Evolutionary conservation across 2,329 filamentous ascomycete genomes (phyloP).

Genomic region (Coniella vitis): DNA sequence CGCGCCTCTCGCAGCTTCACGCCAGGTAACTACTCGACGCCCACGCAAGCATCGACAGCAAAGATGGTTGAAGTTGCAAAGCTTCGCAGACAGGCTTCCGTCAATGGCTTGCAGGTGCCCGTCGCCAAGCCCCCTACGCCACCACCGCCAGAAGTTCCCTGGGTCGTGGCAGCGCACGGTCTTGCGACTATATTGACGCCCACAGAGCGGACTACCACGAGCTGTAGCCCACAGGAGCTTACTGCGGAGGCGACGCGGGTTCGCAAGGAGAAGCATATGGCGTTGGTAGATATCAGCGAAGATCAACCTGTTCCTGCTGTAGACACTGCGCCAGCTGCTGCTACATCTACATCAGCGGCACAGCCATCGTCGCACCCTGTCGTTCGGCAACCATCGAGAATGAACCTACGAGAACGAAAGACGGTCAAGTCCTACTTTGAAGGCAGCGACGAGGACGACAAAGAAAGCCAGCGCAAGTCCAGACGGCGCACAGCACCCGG

Average conservation of each 20-base stretch:
- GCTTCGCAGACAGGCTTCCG: conserved; percentile 57
- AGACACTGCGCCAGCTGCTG: conserved; percentile 22
- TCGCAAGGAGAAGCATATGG: conserved; percentile 57
- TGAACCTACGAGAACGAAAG: conserved; percentile 69
- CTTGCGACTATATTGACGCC: conserved; percentile 79
- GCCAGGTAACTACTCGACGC: conserved; percentile 71
- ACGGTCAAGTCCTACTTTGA: conserved; percentile 46
- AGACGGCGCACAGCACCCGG: conserved; percentile 58
- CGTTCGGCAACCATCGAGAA: conserved; percentile 44
- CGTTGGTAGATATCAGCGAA: conserved; percentile 28
- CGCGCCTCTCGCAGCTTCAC: conserved; percentile 50
- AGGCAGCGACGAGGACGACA: conserved; percentile 38
- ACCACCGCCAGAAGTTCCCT: conserved; percentile 75
- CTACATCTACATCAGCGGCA: conserved; percentile 19
- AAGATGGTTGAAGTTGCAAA: conserved; percentile 66
- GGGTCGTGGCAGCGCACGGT: conserved; percentile 78
- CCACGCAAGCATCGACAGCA: conserved; percentile 80
- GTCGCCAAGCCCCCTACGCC: conserved; percentile 49
- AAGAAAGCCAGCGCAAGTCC: conserved; percentile 29
- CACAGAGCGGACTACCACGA: conserved; percentile 63
- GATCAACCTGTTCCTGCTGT: conserved; percentile 25
- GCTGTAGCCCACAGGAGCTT: conserved; percentile 72
- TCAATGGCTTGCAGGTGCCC: conserved; percentile 30
- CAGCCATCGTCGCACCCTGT: conserved; percentile 23
- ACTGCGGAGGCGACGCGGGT: conserved; percentile 59